Percentiles rank a stretch among this genome's conserved stretches.
These are phyloP conservation scores for Stagonosporopsis vannaccii DNA, from an alignment of 2,329 filamentous ascomycete species.

Conservation along the genomic window DNA sequence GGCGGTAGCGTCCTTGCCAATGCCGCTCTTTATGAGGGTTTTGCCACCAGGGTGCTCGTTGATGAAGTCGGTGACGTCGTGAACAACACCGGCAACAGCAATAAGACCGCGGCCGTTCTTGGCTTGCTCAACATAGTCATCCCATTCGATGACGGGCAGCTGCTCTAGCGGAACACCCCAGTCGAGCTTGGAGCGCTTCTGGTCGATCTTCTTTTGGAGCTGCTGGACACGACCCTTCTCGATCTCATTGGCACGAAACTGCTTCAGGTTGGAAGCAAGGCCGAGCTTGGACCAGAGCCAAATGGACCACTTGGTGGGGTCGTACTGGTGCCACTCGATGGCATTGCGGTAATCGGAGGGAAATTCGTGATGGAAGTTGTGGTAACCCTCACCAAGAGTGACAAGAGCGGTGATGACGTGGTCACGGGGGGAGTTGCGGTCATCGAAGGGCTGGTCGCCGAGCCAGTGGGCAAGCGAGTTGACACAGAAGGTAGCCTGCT, in stretches of 20 bases:
- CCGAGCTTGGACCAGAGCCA: slow-evolving; percentile 54
- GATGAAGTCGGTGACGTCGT: slow-evolving; percentile 54
- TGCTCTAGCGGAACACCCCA: slow-evolving; percentile 54
- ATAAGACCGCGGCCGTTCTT: slow-evolving; percentile 53
- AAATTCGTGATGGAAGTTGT: slow-evolving; percentile 57
- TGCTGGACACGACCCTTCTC: slow-evolving; percentile 55
- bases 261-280: slow-evolving; percentile 53
- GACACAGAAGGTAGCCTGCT: slow-evolving; percentile 63
- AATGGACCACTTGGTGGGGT: slow-evolving; percentile 56
- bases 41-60: slow-evolving; percentile 54
- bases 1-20: slow-evolving; percentile 54
- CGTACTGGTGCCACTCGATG: slow-evolving; percentile 53
- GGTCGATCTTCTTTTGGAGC: slow-evolving; percentile 55
- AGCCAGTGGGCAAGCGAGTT: slow-evolving; percentile 63
- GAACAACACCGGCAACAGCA: slow-evolving; percentile 53
- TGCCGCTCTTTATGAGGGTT: slow-evolving; percentile 51
- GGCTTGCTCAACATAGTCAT: slow-evolving; percentile 53
- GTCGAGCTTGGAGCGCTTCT: slow-evolving; percentile 53
- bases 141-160: slow-evolving; percentile 55
- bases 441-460: slow-evolving; percentile 56
- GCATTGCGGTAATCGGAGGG: slow-evolving; percentile 55
- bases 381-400: slow-evolving; percentile 55
- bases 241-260: slow-evolving; percentile 55
- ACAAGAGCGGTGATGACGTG: slow-evolving; percentile 54
- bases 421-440: slow-evolving; percentile 54